Percentiles rank a stretch among this genome's conserved stretches.
phyloP scores from a whole-genome alignment of 1,139 yeast species.

The Taphrina flavorubra region DNA sequence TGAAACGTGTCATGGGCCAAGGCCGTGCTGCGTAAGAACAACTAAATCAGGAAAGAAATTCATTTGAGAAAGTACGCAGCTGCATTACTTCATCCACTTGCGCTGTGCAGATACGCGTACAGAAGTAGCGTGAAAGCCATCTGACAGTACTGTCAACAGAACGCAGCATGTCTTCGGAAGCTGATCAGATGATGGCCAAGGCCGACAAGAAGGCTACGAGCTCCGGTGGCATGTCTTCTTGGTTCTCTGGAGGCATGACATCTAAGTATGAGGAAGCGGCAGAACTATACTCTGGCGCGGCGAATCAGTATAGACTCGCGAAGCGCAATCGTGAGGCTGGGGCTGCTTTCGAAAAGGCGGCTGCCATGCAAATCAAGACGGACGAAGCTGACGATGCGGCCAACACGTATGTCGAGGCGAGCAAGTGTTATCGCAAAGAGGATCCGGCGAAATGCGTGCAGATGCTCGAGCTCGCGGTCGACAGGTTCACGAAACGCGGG shows the following conservation, averaged over 20 bases:
- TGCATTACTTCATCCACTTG: too few species aligned
- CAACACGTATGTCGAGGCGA: slow-evolving; percentile 87
- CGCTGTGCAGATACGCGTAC: background rate
- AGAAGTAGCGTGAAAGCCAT: too few species aligned
- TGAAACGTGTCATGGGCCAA: slow-evolving; percentile 10
- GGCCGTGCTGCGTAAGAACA: slow-evolving; percentile 2
- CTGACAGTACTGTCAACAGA: background rate
- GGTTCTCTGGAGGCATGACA: slow-evolving; percentile 70
- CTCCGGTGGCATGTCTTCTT: slow-evolving; percentile 73
- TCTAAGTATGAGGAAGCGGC: slow-evolving; percentile 86
- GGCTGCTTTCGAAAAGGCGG: slow-evolving; percentile 80
- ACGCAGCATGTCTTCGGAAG: slow-evolving; percentile 31
- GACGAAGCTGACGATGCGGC: slow-evolving; percentile 90
- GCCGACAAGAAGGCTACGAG: slow-evolving; percentile 75
- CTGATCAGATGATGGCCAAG: slow-evolving; percentile 49
- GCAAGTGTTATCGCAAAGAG: slow-evolving; percentile 77
- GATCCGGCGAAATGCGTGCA: slow-evolving; percentile 59
- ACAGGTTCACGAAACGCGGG: slow-evolving; percentile 83
- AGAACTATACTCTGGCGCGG: slow-evolving; percentile 88
- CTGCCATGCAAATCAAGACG: slow-evolving; percentile 74
- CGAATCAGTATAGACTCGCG: slow-evolving; percentile 77
- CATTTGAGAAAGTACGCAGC: too few species aligned
- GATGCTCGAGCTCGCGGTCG: slow-evolving; percentile 76
- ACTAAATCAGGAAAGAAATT: too few species aligned
- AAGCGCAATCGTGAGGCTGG: slow-evolving; percentile 78